These are phyloP conservation scores for Corymbia citriodora DNA, from an alignment of 441 rosid genomes.

Conservation along the genomic window DNA sequence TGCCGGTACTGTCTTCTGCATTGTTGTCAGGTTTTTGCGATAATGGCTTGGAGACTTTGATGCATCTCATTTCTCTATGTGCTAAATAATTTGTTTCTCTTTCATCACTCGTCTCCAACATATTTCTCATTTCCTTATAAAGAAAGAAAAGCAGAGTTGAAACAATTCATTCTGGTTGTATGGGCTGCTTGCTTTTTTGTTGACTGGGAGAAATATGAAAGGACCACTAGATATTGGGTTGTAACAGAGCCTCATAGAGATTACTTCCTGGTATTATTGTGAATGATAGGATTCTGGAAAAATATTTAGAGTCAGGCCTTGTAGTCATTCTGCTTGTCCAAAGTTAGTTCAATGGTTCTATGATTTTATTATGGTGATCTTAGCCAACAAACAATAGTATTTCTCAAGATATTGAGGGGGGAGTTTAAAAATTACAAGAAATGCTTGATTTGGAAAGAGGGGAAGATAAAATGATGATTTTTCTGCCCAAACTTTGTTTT, in stretches of 20 bases:
- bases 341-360: background rate
- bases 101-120: background rate
- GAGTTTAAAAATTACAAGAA: background rate
- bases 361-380: background rate
- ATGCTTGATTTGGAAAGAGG: background rate
- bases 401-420: background rate
- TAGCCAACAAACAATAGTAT: background rate
- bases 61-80: background rate
- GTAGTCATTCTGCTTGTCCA: background rate
- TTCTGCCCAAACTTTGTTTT: background rate
- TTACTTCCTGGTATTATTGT: background rate
- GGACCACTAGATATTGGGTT: background rate
- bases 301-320: background rate
- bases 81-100: background rate
- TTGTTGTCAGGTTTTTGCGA: background rate
- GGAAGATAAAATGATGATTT: background rate
- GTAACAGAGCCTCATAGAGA: background rate
- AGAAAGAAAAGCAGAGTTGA: background rate
- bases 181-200: background rate
- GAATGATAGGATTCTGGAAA: background rate
- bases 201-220: background rate
- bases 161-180: background rate
- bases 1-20: constrained; percentile 45
- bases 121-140: background rate
- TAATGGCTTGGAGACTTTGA: background rate